These are phyloP conservation scores for Barnettozyma sp. DNA, from an alignment of 805 yeast genomes.

Conservation along the genomic window DNA sequence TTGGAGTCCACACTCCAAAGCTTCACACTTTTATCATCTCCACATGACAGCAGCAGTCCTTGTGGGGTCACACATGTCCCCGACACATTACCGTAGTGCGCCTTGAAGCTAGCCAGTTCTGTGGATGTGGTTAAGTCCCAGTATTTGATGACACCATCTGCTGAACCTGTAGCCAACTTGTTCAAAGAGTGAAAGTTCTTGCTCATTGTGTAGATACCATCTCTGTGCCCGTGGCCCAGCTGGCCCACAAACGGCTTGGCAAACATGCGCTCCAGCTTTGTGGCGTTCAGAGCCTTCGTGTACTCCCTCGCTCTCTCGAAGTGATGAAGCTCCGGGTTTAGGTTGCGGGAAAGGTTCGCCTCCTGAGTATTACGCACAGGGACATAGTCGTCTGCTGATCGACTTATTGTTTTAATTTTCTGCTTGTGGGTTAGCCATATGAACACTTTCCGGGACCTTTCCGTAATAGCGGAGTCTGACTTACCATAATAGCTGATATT, in stretches of 20 bases:
- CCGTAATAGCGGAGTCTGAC: too few relatives aligned
- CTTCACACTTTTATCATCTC: slow-evolving; percentile 84
- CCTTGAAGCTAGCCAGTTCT: slow-evolving; percentile 71
- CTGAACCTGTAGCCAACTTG: slow-evolving; percentile 84
- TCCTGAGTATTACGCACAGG: slow-evolving; percentile 91
- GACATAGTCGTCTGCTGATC: slow-evolving; percentile 87
- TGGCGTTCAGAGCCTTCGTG: slow-evolving; percentile 89
- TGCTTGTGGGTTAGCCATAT: too few relatives aligned
- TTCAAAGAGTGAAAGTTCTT: slow-evolving; percentile 64
- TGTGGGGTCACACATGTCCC: slow-evolving; percentile 63
- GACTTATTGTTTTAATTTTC: slow-evolving; percentile 26
- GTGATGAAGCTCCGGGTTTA: slow-evolving; percentile 93
- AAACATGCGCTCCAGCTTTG: slow-evolving; percentile 92
- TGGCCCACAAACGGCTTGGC: slow-evolving; percentile 97
- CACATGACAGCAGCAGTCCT: slow-evolving; percentile 68
- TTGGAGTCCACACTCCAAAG: slow-evolving; percentile 71
- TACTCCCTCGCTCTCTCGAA: slow-evolving; percentile 96
- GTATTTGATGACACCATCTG: slow-evolving; percentile 90
- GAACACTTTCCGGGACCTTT: too few relatives aligned
- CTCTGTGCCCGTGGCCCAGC: slow-evolving; percentile 89
- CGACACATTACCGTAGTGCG: slow-evolving; percentile 84
- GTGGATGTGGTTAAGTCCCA: slow-evolving; percentile 84
- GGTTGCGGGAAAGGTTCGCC: slow-evolving; percentile 77
- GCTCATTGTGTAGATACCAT: slow-evolving; percentile 86
- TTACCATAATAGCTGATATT: too few relatives aligned